Evolutionary conservation across 225 moss, liverwort and hornwort genomes (phyloP).

Genomic region (Bryoerythrophyllum caledonicum): DNA sequence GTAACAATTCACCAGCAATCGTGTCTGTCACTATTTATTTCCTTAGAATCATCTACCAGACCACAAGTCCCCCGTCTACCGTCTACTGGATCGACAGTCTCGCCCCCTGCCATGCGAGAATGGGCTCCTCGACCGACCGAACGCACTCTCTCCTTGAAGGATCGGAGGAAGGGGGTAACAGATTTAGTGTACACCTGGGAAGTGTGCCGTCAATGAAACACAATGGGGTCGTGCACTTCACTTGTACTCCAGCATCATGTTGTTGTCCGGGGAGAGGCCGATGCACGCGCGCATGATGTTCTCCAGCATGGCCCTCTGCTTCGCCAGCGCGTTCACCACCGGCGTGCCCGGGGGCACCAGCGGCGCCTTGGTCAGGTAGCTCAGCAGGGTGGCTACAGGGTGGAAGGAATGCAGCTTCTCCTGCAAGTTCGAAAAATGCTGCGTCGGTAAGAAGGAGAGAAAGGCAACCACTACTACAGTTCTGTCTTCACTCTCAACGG

Average conservation of each 20-base stretch:
- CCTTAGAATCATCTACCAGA: slow-evolving; percentile 20
- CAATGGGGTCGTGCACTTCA: slow-evolving; percentile 7
- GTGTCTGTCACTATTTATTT: neutral
- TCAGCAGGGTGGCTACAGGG: slow-evolving; percentile 80
- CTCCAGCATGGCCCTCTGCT: slow-evolving; percentile 98
- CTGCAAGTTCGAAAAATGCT: slow-evolving; percentile 38
- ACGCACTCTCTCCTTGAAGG: slow-evolving; percentile 25
- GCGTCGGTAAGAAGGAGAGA: neutral
- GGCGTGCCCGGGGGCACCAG: slow-evolving; percentile 87
- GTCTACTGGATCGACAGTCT: slow-evolving; percentile 53
- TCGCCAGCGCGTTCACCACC: slow-evolving; percentile 92
- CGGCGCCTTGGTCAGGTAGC: slow-evolving; percentile 94
- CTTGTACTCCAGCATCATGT: slow-evolving; percentile 99
- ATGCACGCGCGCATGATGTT: slow-evolving; percentile 98
- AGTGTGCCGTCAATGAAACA: slow-evolving; percentile 5
- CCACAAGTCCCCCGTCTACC: slow-evolving; percentile 33
- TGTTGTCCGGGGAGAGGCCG: slow-evolving; percentile 91
- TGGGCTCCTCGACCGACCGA: neutral
- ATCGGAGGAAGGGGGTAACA: slow-evolving; percentile 5
- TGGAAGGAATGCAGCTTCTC: slow-evolving; percentile 86
- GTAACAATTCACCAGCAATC: neutral
- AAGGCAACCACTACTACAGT: too few species aligned
- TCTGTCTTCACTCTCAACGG: too few species aligned
- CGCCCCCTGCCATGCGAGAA: slow-evolving; percentile 21
- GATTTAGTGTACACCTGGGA: slow-evolving; percentile 25